Conservation (phyloP, 345 rosid species). For the Hypericum androsaemum region DNA sequence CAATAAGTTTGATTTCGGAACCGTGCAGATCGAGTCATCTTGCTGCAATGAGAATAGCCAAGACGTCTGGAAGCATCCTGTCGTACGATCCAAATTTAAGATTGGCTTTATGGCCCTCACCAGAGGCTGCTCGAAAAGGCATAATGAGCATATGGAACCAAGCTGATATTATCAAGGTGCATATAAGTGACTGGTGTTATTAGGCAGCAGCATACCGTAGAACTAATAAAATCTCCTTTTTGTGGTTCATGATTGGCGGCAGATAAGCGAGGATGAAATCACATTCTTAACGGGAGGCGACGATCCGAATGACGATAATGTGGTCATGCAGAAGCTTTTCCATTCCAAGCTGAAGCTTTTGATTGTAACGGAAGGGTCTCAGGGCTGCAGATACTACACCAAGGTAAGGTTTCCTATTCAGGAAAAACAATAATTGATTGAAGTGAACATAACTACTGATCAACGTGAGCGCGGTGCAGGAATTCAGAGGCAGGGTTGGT, state of each 20-base stretch:
- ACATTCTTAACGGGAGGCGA: constrained; percentile 39
- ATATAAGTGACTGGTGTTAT: neutral
- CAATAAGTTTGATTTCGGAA: constrained; percentile 88
- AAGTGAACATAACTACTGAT: neutral
- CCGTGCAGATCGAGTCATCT: constrained; percentile 92
- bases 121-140: constrained; percentile 68
- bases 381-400: constrained; percentile 92
- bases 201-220: neutral
- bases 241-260: constrained; percentile 10
- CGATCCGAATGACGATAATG: constrained; percentile 27
- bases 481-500: constrained; percentile 57
- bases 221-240: constrained; percentile 2
- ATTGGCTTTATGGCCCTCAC: constrained; percentile 84
- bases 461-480: constrained; percentile 12
- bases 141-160: constrained; percentile 85
- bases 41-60: constrained; percentile 81
- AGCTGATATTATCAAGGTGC: constrained; percentile 89
- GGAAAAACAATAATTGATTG: constrained; percentile 17
- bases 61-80: constrained; percentile 62
- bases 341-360: constrained; percentile 81
- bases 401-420: constrained; percentile 39
- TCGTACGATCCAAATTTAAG: constrained; percentile 96
- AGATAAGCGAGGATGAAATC: constrained; percentile 95
- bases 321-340: constrained; percentile 41
- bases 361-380: constrained; percentile 81